A percentile compares a stretch with the other conserved stretches of the same genome.
Conservation (phyloP, 2,329 filamentous ascomycete genomes). For the Venturiaceae sp. region DNA sequence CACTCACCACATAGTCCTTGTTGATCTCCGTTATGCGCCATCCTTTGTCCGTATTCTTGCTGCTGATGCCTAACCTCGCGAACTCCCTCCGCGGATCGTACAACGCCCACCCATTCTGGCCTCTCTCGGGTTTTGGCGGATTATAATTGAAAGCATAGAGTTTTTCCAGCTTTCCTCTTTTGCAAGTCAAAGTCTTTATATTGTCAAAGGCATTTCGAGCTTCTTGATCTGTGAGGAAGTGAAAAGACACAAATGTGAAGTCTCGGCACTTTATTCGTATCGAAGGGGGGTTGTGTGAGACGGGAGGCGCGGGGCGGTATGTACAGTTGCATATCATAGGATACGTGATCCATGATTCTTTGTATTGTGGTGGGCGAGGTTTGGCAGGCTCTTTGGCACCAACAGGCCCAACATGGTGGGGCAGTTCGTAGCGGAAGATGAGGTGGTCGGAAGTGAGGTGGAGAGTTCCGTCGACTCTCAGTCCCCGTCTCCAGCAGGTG, state of each 20-base stretch:
- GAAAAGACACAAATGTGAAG: slow-evolving; percentile 88
- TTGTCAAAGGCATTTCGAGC: slow-evolving; percentile 83
- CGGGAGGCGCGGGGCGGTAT: slow-evolving; percentile 62
- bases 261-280: slow-evolving; percentile 86
- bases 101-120: slow-evolving; percentile 69
- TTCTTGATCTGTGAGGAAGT: slow-evolving; percentile 63
- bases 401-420: slow-evolving; percentile 20
- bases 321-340: slow-evolving; percentile 79
- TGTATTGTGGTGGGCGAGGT: slow-evolving; percentile 23
- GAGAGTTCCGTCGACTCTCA: slow-evolving; percentile 48
- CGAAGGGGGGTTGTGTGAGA: slow-evolving; percentile 62
- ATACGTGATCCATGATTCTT: slow-evolving; percentile 78
- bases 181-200: slow-evolving; percentile 73
- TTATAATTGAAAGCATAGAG: slow-evolving; percentile 85
- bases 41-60: slow-evolving; percentile 64
- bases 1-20: slow-evolving; percentile 59
- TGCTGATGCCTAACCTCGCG: slow-evolving; percentile 75
- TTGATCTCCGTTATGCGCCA: slow-evolving; percentile 93
- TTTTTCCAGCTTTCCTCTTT: slow-evolving; percentile 72
- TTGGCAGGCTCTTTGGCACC: slow-evolving; percentile 26
- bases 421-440: slow-evolving; percentile 48
- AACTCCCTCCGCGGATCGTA: slow-evolving; percentile 86
- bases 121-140: slow-evolving; percentile 61
- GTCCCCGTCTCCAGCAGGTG: slow-evolving; percentile 46
- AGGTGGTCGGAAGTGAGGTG: slow-evolving; percentile 55